Evolutionary conservation across 257 asterid genomes (phyloP), one percentile per base, ranked within the genome.

Genomic region (Perilla frutescens): DNA sequence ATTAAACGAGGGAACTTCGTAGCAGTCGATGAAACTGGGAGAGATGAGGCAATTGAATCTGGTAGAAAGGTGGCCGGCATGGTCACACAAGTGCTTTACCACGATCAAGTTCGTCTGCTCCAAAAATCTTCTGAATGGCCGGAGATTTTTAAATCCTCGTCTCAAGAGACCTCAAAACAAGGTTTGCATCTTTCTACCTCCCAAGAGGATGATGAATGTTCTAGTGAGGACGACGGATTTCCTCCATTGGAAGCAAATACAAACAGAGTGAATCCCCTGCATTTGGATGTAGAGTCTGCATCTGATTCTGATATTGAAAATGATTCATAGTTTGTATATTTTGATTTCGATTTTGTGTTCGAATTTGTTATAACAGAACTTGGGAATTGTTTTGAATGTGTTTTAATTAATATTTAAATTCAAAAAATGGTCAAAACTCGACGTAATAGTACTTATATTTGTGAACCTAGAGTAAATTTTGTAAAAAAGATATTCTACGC

Each of bases 171-270:
- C 61, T 53, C 83, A 7, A 73, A 65, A 76, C 84, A 61, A 69
- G 81, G 40, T 54, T 36, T 43, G 66, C 80, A 54, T 14, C 37
- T 81, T 7, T 61, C 78, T 6, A 59, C 78, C 74, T 45, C 81
- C 78, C 69, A 61, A 41, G 73, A 80, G 10, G 80, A 63, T 3
- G 87, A 80, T 41, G 81, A 73, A 73, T 47, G 75, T 61, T 80
- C 74, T 10, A 34, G 37, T 34, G 37, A 34, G 3, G 37, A 34
- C 1, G 37, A 34, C 4, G 94, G 94, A 26, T 94, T 92, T 51
- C 96, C 91, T 6, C 94, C 98, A 11, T 75, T 92, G 80, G 98
- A 90, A 85, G 95, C 91, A 77, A 92, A 92, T 77, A 86, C 90
- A 12, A 92, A 92, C 76, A 83, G 98, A 77, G n/a, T 78, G 71